Evolutionary conservation across 1,139 yeast species (phyloP), one percentile per base, ranked within the genome.

Genomic region (Yamadazyma sp.): DNA sequence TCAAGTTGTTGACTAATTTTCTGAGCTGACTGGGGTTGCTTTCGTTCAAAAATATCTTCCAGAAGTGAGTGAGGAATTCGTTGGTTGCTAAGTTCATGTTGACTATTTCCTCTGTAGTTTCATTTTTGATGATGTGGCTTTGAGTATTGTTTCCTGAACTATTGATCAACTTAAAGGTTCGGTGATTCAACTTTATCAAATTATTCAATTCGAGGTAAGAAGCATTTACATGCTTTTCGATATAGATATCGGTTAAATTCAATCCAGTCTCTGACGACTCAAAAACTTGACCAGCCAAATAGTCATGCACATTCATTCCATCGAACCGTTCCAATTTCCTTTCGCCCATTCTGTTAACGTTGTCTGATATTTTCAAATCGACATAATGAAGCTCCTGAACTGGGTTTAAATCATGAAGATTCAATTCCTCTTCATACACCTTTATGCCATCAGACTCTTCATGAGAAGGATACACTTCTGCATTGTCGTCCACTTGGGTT

Each of bases 101-200:
- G 12, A 68, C 58, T 33, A 72, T 61, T 39, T 69, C 72, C 43
- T 68, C 72, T 4, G 59, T 50, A 15, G 56, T 14, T 9, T 31
- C 39, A n/a, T 11, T 44, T 4, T 45, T 40, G 3, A 35, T 29
- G 10, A 35, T 29, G 5, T 54, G 55, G 9, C 14, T 12, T 9
- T 3, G 28, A 10, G 23, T 12, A 9, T 4, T 14, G 16, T 26
- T n/a, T 9, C 33, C 38, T 12, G 36, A 16, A 16, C 17, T n/a
- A 29, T 46, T 43, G 7, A 48, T 44, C 26, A 54, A 44, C 41
- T 50, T 59, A 40, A 46, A 61, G 2, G 58, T 48, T 38, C 61
- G 76, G 34, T 80, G 75, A 53, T 83, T 83, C 39, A 73, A 70
- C 51, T 76, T 76, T 14, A 81, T 77, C 18, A 82, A 66, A 4